Evolutionary conservation across 1,284 basidiomycete genomes (phyloP).

Genomic region (Ustilago loliicola): DNA sequence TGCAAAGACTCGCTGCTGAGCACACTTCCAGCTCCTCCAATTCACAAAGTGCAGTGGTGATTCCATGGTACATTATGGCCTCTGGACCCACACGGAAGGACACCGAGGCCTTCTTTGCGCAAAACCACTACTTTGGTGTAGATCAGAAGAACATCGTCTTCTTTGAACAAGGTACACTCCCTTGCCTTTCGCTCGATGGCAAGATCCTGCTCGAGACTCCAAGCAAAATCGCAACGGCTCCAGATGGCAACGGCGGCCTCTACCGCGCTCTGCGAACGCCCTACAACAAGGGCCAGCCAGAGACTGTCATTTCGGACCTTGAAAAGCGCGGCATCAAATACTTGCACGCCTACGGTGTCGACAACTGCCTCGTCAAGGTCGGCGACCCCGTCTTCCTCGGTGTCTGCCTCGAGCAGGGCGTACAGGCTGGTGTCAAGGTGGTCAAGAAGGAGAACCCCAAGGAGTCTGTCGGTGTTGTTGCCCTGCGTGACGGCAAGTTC

Average conservation of each 20-base stretch:
- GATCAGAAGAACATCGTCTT: conserved; percentile 84
- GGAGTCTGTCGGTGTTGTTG: conserved; percentile 96
- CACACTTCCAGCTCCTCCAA: conserved; percentile 74
- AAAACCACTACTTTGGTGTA: conserved; percentile 87
- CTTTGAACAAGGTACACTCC: conserved; percentile 99
- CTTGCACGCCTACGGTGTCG: conserved; percentile 95
- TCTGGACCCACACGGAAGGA: conserved; percentile 91
- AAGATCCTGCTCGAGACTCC: conserved; percentile 89
- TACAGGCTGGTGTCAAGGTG: conserved; percentile 94
- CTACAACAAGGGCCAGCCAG: conserved; percentile 72
- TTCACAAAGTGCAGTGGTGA: conserved; percentile 74
- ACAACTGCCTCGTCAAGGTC: conserved; percentile 98
- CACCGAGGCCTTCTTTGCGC: conserved; percentile 87
- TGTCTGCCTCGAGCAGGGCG: conserved; percentile 85
- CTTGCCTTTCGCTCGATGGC: conserved; percentile 92
- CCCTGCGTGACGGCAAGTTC: conserved; percentile 83
- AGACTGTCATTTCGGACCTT: conserved; percentile 87
- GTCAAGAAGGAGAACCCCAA: conserved; percentile 88
- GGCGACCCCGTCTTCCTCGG: conserved; percentile 98
- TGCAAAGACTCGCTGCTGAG: conserved; percentile 80
- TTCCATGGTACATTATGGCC: conserved; percentile 99
- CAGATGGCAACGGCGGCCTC: conserved; percentile 97
- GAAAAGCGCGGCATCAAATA: conserved; percentile 83
- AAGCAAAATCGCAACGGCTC: conserved; percentile 87
- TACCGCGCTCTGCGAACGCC: conserved; percentile 91